These are phyloP conservation scores for Antitrichia curtipendula DNA, from an alignment of 225 moss, liverwort and hornwort species.

Conservation along the genomic window DNA sequence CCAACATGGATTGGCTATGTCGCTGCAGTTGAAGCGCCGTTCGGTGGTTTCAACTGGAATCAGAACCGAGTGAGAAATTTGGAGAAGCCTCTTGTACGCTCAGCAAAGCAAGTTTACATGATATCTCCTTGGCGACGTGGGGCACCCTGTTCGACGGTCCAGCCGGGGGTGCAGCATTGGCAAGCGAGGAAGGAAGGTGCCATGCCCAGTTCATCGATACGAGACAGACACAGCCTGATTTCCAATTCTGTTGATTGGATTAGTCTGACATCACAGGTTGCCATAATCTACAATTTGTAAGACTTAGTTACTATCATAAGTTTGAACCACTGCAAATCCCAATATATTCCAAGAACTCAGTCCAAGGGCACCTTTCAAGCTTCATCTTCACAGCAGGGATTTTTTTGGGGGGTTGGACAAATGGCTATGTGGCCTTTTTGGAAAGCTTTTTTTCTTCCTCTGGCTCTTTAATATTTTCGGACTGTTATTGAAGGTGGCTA, in stretches of 20 bases:
- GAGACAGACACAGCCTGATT: background rate
- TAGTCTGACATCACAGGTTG: background rate
- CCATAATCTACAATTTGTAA: background rate
- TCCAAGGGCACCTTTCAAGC: conserved; percentile 21
- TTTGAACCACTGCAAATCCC: background rate
- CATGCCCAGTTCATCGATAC: background rate
- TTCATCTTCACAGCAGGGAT: too few relatives aligned
- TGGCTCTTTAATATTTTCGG: too few relatives aligned
- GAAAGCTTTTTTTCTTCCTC: too few relatives aligned
- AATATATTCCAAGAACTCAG: background rate
- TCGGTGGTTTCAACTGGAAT: background rate
- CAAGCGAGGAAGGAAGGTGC: background rate
- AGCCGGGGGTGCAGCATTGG: background rate
- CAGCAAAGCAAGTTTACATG: background rate
- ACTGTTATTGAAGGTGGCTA: too few relatives aligned
- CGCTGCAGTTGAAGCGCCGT: too few relatives aligned
- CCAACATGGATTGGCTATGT: background rate
- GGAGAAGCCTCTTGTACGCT: background rate
- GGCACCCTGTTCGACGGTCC: background rate
- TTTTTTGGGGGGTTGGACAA: too few relatives aligned
- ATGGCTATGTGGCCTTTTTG: too few relatives aligned
- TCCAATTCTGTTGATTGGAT: background rate
- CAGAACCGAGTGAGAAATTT: background rate
- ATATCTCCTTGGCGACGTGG: background rate
- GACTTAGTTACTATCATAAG: background rate